Evolutionary conservation across 345 rosid species (phyloP).

Genomic region (Limnanthes douglasii): DNA sequence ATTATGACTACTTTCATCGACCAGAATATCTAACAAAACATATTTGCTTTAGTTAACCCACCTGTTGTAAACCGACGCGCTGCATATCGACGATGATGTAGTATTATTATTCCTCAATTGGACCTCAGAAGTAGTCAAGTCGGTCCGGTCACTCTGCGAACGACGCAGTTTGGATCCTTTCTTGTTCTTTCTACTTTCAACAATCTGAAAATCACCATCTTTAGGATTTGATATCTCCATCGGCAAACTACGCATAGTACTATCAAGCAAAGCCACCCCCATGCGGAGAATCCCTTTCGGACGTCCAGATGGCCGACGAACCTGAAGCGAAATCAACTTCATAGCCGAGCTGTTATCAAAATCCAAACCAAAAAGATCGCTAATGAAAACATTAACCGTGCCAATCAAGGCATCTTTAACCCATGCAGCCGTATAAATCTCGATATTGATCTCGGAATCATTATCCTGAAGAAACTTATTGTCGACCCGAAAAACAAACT

Average conservation of each 20-base stretch:
- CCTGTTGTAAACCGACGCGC: no score
- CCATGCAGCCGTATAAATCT: constrained; percentile 86
- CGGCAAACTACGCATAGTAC: constrained; percentile 75
- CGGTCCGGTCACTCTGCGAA: constrained; percentile 53
- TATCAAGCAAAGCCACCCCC: constrained; percentile 58
- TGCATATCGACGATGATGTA: no score
- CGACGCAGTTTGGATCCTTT: constrained; percentile 25
- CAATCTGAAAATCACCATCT: not conserved
- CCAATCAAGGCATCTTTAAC: constrained; percentile 61
- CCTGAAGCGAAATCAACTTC: constrained; percentile 31
- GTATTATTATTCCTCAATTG: no score
- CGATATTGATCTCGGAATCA: constrained; percentile 44
- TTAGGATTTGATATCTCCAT: constrained; percentile 8
- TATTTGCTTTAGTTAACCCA: no score
- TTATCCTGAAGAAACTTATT: constrained; percentile 44
- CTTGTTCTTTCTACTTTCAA: not conserved
- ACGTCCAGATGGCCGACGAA: constrained; percentile 81
- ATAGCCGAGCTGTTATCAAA: constrained; percentile 14
- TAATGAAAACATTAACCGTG: constrained; percentile 41
- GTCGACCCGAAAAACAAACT: constrained; percentile 63
- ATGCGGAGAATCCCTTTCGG: constrained; percentile 72
- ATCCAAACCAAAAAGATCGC: constrained; percentile 23
- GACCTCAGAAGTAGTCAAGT: constrained; percentile 17
- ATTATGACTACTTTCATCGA: no score
- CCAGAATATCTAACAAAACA: no score